Evolutionary conservation across 805 yeast species (phyloP), one percentile per base, ranked within the genome.

Genomic region (Starmera amethionina): DNA sequence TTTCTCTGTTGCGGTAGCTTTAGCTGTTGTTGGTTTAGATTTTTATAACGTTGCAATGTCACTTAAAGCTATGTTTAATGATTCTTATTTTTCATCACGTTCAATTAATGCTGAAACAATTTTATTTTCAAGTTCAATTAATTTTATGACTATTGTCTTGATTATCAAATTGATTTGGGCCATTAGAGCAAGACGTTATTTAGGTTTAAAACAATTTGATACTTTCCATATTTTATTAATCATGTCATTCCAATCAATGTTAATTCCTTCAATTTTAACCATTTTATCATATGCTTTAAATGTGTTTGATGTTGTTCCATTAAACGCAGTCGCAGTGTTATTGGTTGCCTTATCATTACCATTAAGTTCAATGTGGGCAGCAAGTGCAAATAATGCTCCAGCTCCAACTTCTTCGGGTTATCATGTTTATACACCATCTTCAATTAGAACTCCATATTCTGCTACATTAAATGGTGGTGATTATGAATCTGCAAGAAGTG

Each of bases 351-450:
- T 85, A 25, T 82, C 89, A 4, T 64, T 88, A 40, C 96, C 96
- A 1, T 59, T 89, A 37, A 77, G 95, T 0, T 76, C 95, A 0
- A 72, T 88, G 73, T 88, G 97, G 97, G 95, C 96, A 0, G 65
- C 80, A 4, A 66, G 87, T 3, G 68, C 81, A 2, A 78, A 79
- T 49, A 74, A 73, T 41, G 53, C 68, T 2, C 42, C 69, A 4
- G 49, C 48, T 8, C 70, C 79, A 18, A 61, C 63, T 3, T 66
- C 77, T 1, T 34, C 59, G 3, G 51, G 54, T 5, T 39, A 34
- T 11, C 33, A 39, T 35, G 16, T 36, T 0, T 46, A 32, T 22
- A 10, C 39, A 16, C 37, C 41, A 36, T 34, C 44, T 1, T 39
- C 40, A 8, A 32, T 30, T 11, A 42, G 38, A 30, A 25, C 38